Conservation (phyloP, 2,329 filamentous ascomycete species). For the Sarocladium kiliense region DNA sequence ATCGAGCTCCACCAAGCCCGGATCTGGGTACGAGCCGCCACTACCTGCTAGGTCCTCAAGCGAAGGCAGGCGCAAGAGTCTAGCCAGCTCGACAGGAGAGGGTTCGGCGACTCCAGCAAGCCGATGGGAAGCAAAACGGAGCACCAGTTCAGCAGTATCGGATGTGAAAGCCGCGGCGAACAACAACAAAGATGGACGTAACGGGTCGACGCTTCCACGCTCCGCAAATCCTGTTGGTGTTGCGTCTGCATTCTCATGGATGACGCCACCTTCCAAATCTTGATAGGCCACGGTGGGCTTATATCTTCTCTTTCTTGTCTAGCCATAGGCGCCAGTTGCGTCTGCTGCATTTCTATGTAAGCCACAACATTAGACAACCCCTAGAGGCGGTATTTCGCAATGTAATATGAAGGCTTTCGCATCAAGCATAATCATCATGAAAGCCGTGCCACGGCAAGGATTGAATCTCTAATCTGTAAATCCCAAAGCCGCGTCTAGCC, state of each 20-base stretch:
- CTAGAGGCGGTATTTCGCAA: slow-evolving; percentile 16
- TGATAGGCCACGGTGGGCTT: slow-evolving; percentile 24
- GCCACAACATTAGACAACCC: slow-evolving; percentile 1
- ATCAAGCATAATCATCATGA: background rate
- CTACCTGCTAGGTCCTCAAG: slow-evolving; percentile 36
- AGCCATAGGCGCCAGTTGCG: background rate
- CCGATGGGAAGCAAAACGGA: slow-evolving; percentile 52
- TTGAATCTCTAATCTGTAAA: background rate
- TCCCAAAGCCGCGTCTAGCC: background rate
- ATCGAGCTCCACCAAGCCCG: slow-evolving; percentile 46
- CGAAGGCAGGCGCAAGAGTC: slow-evolving; percentile 52
- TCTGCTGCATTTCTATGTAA: background rate
- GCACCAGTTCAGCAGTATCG: slow-evolving; percentile 35
- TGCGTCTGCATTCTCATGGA: slow-evolving; percentile 92
- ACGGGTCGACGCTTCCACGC: slow-evolving; percentile 41
- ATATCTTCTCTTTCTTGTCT: slow-evolving; percentile 7
- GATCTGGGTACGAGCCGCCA: slow-evolving; percentile 47
- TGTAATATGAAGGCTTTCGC: background rate
- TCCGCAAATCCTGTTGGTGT: slow-evolving; percentile 80
- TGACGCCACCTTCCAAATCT: slow-evolving; percentile 51
- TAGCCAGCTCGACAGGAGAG: slow-evolving; percentile 28
- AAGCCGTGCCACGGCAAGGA: background rate
- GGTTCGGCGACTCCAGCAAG: slow-evolving; percentile 22
- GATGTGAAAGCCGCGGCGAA: slow-evolving; percentile 27
- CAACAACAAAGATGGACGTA: slow-evolving; percentile 32